phyloP scores from a whole-genome alignment of 192 early-diverging fungal genomes.

The Dispira simplex region DNA sequence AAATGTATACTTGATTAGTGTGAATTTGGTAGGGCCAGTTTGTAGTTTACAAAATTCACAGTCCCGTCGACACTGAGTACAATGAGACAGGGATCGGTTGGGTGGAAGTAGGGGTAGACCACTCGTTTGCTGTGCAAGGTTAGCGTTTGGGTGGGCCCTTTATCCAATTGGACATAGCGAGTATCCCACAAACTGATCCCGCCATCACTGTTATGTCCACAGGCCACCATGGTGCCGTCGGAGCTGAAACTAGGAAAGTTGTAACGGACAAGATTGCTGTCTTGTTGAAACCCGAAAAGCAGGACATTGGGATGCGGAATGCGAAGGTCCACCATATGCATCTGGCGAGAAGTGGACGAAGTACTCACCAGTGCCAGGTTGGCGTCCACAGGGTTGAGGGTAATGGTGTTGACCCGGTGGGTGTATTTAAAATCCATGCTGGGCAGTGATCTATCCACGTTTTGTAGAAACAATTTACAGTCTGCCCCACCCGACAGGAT shows the following conservation, averaged over 20 bases:
- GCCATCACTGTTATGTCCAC: constrained; percentile 4
- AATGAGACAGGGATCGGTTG: background rate
- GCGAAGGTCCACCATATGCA: constrained; percentile 1
- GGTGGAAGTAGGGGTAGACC: background rate
- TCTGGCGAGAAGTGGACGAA: background rate
- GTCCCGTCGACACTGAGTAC: background rate
- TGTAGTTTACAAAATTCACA: constrained; percentile 5
- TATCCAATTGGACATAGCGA: background rate
- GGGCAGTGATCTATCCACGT: background rate
- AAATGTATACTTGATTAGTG: too few species aligned
- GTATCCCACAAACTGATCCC: constrained; percentile 3
- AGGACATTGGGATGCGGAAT: background rate
- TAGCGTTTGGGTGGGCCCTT: background rate
- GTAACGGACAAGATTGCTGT: background rate
- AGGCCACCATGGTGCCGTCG: constrained; percentile 1
- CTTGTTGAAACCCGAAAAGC: constrained; percentile 2
- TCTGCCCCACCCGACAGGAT: constrained; percentile 3
- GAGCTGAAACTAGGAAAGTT: background rate
- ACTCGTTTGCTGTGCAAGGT: background rate
- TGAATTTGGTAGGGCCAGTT: background rate
- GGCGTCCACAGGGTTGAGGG: background rate
- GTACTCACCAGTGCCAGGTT: background rate
- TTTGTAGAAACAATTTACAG: constrained; percentile 1
- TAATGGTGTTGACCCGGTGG: constrained; percentile 1
- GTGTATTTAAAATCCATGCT: background rate